Conservation (phyloP, 768 basidiomycete species). For the Lentinus tigrinus region DNA sequence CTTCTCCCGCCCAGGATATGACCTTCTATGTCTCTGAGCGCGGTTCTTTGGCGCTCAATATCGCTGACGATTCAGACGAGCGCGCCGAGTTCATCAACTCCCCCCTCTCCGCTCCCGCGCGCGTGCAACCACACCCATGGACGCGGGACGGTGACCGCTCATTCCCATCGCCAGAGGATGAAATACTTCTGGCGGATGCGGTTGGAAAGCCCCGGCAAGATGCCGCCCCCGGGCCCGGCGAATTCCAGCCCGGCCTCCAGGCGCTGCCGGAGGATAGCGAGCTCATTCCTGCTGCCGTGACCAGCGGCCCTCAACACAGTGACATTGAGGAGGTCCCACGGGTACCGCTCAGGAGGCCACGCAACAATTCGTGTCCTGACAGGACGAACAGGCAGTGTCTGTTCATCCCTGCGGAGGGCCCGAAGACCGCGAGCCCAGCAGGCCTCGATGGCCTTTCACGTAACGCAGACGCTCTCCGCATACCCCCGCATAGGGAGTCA, state of each 20-base stretch:
- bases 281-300: conserved; percentile 23
- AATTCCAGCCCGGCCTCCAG: conserved; percentile 32
- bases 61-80: conserved; percentile 4
- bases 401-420: conserved; percentile 17
- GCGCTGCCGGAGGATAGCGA: conserved; percentile 54
- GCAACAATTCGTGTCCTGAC: conserved; percentile 25
- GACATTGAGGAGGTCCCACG: conserved; percentile 10
- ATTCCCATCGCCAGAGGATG: conserved; percentile 8
- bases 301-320: not conserved
- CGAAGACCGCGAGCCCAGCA: conserved; percentile 3
- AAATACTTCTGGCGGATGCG: conserved; percentile 5
- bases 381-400: conserved; percentile 26
- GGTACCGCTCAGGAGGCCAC: conserved; percentile 21
- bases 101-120: conserved; percentile 11
- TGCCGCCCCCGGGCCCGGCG: conserved; percentile 5
- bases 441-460: not conserved
- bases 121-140: conserved; percentile 7
- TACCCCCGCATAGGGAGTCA: not conserved
- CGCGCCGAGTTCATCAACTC: conserved; percentile 3
- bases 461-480: not conserved
- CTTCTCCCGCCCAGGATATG: conserved; percentile 14
- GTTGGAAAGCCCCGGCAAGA: conserved; percentile 11
- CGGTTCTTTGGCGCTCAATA: conserved; percentile 19
- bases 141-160: not conserved
- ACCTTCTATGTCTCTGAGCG: conserved; percentile 24